Base-by-base conservation (phyloP, 495 filamentous ascomycete genomes). In the Penicillium paxilli region DNA sequence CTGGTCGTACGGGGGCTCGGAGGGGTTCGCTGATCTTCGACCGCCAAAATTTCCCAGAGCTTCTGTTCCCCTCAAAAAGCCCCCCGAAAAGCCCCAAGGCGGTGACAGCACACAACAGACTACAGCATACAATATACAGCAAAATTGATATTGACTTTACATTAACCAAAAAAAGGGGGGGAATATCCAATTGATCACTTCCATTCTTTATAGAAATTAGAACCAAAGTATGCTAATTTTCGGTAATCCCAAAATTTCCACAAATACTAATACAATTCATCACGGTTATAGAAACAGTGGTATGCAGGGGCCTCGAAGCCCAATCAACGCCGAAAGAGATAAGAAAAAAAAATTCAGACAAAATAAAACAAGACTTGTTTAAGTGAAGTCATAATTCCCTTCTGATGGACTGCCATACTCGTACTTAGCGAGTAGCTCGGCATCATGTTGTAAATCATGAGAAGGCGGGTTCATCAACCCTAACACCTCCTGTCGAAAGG, bases 41-140 rank as follows among this genome's bases (percentile, higher is more conserved):
- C 60, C 58, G 67, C 71, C 73, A 76, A 76, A 76, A 76, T 76
- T 76, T 75, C 73, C 73, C 68, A 68, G 62, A 74, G 73, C 71
- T 73, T 66, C 68, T 70, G 58, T 62, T 64, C 57, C 62, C 64
- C 58, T 54, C 55, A 54, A 59, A 50, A 58, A 46, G 54, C 54
- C 62, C 61, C 55, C 52, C 51, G 54, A 59, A n/a, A n/a, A 42
- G 45, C 51, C 61, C 61, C 56, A 66, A 71, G 70, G 72, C 72
- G 72, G 68, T 73, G 70, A 73, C 68, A 57, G 57, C 61, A 58
- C 57, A 62, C 63, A n/a, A n/a, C n/a, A n/a, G n/a, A n/a, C n/a
- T n/a, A n/a, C 64, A 67, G 60, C 64, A 63, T 66, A 60, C 19
- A n/a, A n/a, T 4, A 14, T 49, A 23, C 19, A 20, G 14, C 20